Percentiles rank a stretch among this genome's conserved stretches.
phyloP scores from a whole-genome alignment of 2,329 filamentous ascomycete genomes.

The Tolypocladium ophioglossoides region DNA sequence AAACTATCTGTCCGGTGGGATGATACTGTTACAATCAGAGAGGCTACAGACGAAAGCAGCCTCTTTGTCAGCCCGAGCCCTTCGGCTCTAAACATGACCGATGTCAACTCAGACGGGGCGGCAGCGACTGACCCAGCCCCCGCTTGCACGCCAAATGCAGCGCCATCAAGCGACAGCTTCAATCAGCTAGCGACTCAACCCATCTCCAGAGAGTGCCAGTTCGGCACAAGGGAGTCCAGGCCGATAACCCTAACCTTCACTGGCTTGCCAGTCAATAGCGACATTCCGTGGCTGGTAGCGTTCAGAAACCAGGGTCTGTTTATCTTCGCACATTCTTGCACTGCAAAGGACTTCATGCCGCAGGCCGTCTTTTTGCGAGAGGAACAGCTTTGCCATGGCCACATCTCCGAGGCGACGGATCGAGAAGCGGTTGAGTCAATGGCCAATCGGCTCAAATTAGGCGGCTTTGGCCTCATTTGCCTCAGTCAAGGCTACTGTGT shows the following conservation, averaged over 20 bases:
- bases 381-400: conserved; percentile 11
- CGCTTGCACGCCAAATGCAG: not conserved
- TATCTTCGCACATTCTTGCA: conserved; percentile 23
- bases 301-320: conserved; percentile 14
- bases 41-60: not conserved
- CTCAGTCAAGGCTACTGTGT: conserved; percentile 21
- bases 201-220: conserved; percentile 4
- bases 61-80: not conserved
- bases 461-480: conserved; percentile 25
- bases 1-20: conserved; percentile 2
- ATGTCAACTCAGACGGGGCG: not conserved
- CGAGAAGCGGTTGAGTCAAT: conserved; percentile 13
- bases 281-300: conserved; percentile 13
- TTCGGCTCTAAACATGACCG: not conserved
- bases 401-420: conserved; percentile 6
- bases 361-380: conserved; percentile 5
- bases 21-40: not conserved
- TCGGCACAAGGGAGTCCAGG: conserved; percentile 3
- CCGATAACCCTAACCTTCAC: conserved; percentile 5
- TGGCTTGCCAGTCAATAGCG: conserved; percentile 6
- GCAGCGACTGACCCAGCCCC: not conserved
- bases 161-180: not conserved
- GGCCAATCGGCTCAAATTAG: conserved; percentile 22
- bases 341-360: conserved; percentile 18
- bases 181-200: not conserved